These are phyloP conservation scores for Cordyceps javanica DNA, from an alignment of 2,329 filamentous ascomycete species.

Conservation along the genomic window DNA sequence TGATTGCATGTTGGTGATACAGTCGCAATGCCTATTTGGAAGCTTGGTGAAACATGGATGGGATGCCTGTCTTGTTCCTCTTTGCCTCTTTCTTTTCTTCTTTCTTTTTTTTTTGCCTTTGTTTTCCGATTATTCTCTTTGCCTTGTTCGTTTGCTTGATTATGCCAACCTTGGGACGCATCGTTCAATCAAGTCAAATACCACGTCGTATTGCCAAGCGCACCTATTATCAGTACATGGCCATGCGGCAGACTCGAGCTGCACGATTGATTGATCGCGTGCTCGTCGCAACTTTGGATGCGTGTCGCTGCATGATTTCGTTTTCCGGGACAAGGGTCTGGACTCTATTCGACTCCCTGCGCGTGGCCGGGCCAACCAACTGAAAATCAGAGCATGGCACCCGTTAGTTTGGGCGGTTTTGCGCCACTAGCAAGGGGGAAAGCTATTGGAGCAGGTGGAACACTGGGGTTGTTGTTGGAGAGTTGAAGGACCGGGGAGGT, in stretches of 20 bases:
- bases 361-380: background rate
- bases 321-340: background rate
- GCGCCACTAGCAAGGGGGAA: background rate
- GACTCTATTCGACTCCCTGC: background rate
- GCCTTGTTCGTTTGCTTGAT: too few relatives aligned
- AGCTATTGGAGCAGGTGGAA: background rate
- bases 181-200: background rate
- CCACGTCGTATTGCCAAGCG: background rate
- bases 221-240: background rate
- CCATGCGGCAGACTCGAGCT: background rate
- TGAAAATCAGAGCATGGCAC: background rate
- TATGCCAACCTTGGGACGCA: too few relatives aligned
- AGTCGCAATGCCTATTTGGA: background rate
- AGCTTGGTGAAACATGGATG: background rate
- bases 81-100: too few relatives aligned
- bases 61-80: background rate
- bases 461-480: background rate
- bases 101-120: too few relatives aligned
- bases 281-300: background rate
- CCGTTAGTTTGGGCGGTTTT: background rate
- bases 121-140: too few relatives aligned
- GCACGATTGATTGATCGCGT: conserved; percentile 8
- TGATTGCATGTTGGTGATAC: background rate
- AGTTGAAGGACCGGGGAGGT: background rate
- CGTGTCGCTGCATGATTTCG: background rate